A percentile compares a stretch with the other conserved stretches of the same genome.
phyloP scores from a whole-genome alignment of 148 eudicot genomes.

The Vaccinium myrtillus region DNA sequence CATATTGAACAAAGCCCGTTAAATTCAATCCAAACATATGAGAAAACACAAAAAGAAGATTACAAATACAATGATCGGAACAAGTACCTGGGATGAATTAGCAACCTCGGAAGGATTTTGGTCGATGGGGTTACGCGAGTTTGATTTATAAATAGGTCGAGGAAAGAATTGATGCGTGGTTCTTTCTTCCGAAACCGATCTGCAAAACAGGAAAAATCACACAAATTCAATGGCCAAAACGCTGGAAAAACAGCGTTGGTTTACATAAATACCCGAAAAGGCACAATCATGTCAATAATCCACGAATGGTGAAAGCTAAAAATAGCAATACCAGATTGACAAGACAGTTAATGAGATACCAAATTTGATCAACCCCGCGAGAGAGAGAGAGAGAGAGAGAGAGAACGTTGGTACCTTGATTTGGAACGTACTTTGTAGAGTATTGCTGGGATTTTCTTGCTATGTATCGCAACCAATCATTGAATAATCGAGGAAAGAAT shows the following conservation, averaged over 20 bases:
- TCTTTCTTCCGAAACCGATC: slow-evolving; percentile 20
- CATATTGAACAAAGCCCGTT: background rate
- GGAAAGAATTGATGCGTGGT: slow-evolving; percentile 13
- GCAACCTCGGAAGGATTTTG: slow-evolving; percentile 15
- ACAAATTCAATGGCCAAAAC: slow-evolving; percentile 14
- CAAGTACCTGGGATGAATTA: slow-evolving; percentile 28
- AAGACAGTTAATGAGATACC: background rate
- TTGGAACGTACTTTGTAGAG: slow-evolving; percentile 31
- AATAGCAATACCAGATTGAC: background rate
- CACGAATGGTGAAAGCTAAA: background rate
- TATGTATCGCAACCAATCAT: slow-evolving; percentile 17
- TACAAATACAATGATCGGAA: background rate
- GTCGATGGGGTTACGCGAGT: background rate
- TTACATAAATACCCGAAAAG: background rate
- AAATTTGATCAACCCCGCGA: too few relatives aligned
- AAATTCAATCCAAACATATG: background rate
- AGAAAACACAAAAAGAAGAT: background rate
- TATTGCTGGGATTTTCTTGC: background rate
- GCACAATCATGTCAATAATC: background rate
- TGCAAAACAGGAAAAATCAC: slow-evolving; percentile 3
- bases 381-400: slow-evolving; percentile 5
- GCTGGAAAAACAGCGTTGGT: background rate
- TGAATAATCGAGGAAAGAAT: slow-evolving; percentile 20
- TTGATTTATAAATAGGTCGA: slow-evolving; percentile 18
- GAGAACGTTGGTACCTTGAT: slow-evolving; percentile 34